phyloP scores from a whole-genome alignment of 495 filamentous ascomycete genomes.

The Cercophora sp. region DNA sequence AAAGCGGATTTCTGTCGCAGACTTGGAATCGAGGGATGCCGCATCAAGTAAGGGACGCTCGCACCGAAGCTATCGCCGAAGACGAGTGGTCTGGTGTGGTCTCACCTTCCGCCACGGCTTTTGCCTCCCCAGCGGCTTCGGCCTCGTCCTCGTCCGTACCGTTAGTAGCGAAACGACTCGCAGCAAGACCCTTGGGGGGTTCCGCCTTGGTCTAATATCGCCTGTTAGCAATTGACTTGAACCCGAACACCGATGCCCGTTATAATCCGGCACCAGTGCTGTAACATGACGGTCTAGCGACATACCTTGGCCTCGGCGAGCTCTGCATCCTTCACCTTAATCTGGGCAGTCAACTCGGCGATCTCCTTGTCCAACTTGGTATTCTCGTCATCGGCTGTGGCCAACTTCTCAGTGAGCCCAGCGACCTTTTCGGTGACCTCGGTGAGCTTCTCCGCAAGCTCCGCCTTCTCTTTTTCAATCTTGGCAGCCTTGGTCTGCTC shows the following conservation, averaged over 20 bases:
- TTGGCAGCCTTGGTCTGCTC: conserved; percentile 40
- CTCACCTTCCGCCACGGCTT: conserved; percentile 50
- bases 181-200: conserved; percentile 38
- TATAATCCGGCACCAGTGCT: no score
- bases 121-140: conserved; percentile 17
- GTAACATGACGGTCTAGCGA: no score
- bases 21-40: conserved; percentile 14
- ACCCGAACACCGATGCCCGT: no score
- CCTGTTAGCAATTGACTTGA: background rate
- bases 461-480: conserved; percentile 33
- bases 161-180: conserved; percentile 40
- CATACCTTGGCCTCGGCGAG: conserved; percentile 52
- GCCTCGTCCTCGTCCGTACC: conserved; percentile 19
- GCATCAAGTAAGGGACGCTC: conserved; percentile 43
- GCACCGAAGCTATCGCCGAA: conserved; percentile 54
- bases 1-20: no score
- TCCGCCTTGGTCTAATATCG: conserved; percentile 27
- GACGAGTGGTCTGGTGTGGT: conserved; percentile 49
- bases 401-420: conserved; percentile 34
- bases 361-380: conserved; percentile 36
- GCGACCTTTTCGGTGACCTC: conserved; percentile 40
- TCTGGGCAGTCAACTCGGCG: conserved; percentile 42
- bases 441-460: conserved; percentile 36
- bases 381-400: conserved; percentile 24
- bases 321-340: conserved; percentile 52